Conservation (phyloP, 2,329 filamentous ascomycete species). For the Chalaropsis thielavioides region DNA sequence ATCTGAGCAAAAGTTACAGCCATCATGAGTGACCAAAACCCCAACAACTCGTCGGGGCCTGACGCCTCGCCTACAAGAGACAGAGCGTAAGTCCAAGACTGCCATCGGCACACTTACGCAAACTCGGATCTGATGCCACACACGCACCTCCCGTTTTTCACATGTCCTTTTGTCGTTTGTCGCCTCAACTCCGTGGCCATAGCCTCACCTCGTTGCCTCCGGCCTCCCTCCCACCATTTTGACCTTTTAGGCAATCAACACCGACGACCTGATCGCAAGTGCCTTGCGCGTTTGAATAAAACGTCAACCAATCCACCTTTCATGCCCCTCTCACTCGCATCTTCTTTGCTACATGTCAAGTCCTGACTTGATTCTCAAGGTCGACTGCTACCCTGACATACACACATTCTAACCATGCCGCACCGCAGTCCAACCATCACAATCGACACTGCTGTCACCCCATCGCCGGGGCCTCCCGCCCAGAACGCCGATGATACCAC, state of each 20-base stretch:
- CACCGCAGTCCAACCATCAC: conserved; percentile 37
- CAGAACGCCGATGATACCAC: conserved; percentile 29
- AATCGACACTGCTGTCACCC: conserved; percentile 34
- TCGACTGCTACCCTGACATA: not conserved
- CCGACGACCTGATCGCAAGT: not conserved
- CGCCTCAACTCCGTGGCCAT: not conserved
- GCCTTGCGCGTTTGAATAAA: not conserved
- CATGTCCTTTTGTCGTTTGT: not conserved
- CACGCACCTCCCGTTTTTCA: not conserved
- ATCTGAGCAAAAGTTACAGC: not conserved
- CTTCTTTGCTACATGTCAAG: not conserved
- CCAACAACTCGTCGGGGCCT: conserved; percentile 4
- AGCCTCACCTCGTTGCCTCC: not conserved
- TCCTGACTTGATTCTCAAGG: not conserved
- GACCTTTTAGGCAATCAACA: not conserved
- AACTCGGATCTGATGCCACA: not conserved
- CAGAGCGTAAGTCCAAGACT: conserved; percentile 16
- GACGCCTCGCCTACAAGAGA: conserved; percentile 1
- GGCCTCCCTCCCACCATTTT: not conserved
- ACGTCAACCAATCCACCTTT: not conserved
- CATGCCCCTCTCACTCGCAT: not conserved
- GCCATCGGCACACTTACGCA: not conserved
- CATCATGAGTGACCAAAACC: conserved; percentile 13
- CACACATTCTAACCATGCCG: conserved; percentile 16
- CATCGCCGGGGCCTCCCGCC: conserved; percentile 20